Percentiles rank a stretch among this genome's conserved stretches.
Evolutionary conservation across 129 eudicot species (phyloP).

Genomic region (Lonicera japonica): DNA sequence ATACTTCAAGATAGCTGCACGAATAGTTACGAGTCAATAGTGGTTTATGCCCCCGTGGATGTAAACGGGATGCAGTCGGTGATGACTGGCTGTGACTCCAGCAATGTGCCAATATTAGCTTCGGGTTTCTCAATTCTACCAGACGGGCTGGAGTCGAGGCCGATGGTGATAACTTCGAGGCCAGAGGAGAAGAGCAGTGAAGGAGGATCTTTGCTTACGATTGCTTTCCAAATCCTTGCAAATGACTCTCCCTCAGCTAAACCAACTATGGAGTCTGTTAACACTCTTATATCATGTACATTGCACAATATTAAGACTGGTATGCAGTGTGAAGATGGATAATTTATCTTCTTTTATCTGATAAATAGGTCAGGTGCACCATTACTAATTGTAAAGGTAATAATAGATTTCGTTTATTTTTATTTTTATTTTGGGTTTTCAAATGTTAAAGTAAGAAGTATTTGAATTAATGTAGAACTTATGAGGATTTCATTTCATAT

Average conservation of each 20-base stretch:
- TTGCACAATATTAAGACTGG: constrained; percentile 66
- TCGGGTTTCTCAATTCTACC: constrained; percentile 94
- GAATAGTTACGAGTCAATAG: constrained; percentile 69
- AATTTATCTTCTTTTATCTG: constrained; percentile 3
- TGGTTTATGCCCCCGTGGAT: constrained; percentile 73
- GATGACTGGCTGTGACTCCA: constrained; percentile 92
- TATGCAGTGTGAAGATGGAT: constrained; percentile 75
- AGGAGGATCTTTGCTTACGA: constrained; percentile 74
- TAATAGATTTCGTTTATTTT: neutral
- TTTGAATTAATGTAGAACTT: neutral
- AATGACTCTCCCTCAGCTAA: constrained; percentile 54
- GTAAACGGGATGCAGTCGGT: constrained; percentile 57
- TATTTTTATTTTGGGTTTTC: neutral
- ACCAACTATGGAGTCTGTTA: constrained; percentile 68
- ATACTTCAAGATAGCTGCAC: constrained; percentile 82
- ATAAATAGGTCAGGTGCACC: constrained; percentile 1
- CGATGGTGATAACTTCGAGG: constrained; percentile 60
- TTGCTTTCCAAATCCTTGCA: constrained; percentile 78
- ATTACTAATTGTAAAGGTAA: constrained; percentile 4
- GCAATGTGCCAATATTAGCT: constrained; percentile 65
- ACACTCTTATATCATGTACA: constrained; percentile 62
- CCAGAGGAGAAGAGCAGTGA: constrained; percentile 52
- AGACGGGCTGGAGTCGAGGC: constrained; percentile 81
- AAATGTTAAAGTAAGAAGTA: neutral
- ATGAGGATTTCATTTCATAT: neutral